Evolutionary conservation across 345 rosid species (phyloP).

Genomic region (Eucalyptus microcorys): DNA sequence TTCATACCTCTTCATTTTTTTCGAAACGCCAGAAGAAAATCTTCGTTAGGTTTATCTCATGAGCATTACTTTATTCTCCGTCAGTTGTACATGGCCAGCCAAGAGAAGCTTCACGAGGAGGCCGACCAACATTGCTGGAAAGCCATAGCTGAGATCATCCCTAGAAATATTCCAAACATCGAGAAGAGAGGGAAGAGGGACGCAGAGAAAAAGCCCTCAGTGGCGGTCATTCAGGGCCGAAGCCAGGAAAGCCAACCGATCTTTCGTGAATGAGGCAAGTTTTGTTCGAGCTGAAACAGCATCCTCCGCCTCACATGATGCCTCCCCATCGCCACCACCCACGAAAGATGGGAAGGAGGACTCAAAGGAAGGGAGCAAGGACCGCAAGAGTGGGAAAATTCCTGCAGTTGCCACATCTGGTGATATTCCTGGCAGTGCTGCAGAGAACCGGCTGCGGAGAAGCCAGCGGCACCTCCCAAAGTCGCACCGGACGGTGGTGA

Average conservation of each 20-base stretch:
- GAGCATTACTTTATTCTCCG: neutral
- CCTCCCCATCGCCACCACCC: conserved; percentile 52
- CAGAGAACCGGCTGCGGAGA: neutral
- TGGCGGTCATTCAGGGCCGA: conserved; percentile 74
- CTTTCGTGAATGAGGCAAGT: conserved; percentile 82
- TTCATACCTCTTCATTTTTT: neutral
- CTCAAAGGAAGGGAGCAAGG: conserved; percentile 21
- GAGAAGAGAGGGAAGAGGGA: conserved; percentile 80
- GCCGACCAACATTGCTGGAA: conserved; percentile 89
- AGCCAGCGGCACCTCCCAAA: conserved; percentile 19
- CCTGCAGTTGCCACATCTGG: conserved; percentile 5
- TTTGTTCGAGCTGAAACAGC: conserved; percentile 60
- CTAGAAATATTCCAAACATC: conserved; percentile 79
- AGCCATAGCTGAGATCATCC: conserved; percentile 86
- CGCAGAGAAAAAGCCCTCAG: conserved; percentile 59
- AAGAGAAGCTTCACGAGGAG: conserved; percentile 91
- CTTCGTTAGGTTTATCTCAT: neutral
- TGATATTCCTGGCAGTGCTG: neutral
- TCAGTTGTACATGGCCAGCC: conserved; percentile 69
- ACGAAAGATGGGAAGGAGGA: conserved; percentile 21
- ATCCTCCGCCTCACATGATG: conserved; percentile 84
- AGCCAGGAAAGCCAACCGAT: conserved; percentile 90
- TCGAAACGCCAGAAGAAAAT: neutral
- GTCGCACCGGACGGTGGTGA: neutral
- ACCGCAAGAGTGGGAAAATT: neutral